Evolutionary conservation across 371 early-diverging fungal species (phyloP).

Genomic region (Rhizomucor pusillus): DNA sequence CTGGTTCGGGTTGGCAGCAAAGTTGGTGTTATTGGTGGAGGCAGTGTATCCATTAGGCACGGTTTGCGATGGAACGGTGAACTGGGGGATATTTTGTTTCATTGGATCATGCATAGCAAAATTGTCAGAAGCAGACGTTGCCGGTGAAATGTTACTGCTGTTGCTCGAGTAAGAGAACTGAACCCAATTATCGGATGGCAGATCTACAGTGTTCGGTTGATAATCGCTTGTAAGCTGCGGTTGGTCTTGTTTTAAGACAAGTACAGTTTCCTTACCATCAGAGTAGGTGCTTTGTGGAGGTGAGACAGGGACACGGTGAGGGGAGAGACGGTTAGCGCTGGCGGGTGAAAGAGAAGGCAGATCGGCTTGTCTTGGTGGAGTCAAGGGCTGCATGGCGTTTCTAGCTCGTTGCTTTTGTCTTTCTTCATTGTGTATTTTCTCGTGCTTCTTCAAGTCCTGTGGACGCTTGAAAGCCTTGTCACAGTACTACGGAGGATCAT

Average conservation of each 20-base stretch:
- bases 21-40: slow-evolving; percentile 2
- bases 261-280: slow-evolving; percentile 14
- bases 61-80: slow-evolving; percentile 6
- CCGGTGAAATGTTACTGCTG: slow-evolving; percentile 4
- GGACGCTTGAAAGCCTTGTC: slow-evolving; percentile 83
- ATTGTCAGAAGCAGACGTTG: slow-evolving; percentile 3
- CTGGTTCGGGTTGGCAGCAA: slow-evolving; percentile 6
- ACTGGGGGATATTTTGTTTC: not conserved
- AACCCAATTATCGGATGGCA: not conserved
- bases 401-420: not conserved
- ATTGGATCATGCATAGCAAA: not conserved
- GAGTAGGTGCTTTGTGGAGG: slow-evolving; percentile 35
- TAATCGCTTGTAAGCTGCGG: no score
- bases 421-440: slow-evolving; percentile 70
- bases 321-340: slow-evolving; percentile 4
- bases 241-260: no score
- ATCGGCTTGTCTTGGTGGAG: slow-evolving; percentile 19
- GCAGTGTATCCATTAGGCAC: not conserved
- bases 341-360: slow-evolving; percentile 1
- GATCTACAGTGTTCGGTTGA: not conserved
- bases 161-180: not conserved
- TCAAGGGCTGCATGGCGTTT: slow-evolving; percentile 13
- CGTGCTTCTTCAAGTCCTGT: slow-evolving; percentile 89
- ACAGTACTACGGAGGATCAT: slow-evolving; percentile 48
- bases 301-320: slow-evolving; percentile 19